Evolutionary conservation across 192 early-diverging fungal genomes (phyloP), one percentile per base, ranked within the genome.

Genomic region (Linnemannia schmuckeri): DNA sequence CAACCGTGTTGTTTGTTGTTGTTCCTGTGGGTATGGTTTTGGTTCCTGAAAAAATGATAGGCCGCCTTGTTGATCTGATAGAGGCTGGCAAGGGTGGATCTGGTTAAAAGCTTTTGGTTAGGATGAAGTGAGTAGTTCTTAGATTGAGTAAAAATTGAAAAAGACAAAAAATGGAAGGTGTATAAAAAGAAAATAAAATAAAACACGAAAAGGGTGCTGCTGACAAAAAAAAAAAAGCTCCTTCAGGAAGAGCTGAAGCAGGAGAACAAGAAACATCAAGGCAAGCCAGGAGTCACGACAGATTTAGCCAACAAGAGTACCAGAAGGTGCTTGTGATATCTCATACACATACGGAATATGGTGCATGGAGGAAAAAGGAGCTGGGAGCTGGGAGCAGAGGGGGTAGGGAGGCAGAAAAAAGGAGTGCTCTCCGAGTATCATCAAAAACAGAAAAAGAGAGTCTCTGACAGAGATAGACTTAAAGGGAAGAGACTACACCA

Each of bases 341-440:
- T 42, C 30, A 74, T 49, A 55, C 27, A 38, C 33, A 75, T 15
- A 41, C 17, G 54, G 44, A 55, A 42, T 22, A 47, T 42, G 40
- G 17, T 44, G n/a, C 30, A 74, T 27, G n/a, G 41, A 30, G 77
- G 40, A n/a, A 40, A 8, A 70, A 71, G 37, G 77, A 71, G 38
- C 9, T 42, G 42, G 30, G 63, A 42, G 46, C 15, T 6, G 15
- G 57, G 46, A 68, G 33, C 44, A 44, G 61, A 72, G 78, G 78
- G 40, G 70, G 46, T 33, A 15, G 54, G 70, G 70, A 70, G 72
- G 78, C 9, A 73, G 20, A 71, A 70, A n/a, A 79, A 54, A 63
- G 75, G 75, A 76, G 75, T 76, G 42, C 57, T 61, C 57, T 42
- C 35, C 40, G 35, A 76, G 40, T 76, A 63, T 63, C 72, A 41